Evolutionary conservation across 2,329 filamentous ascomycete genomes (phyloP), one percentile per base, ranked within the genome.

Genomic region (Pseudopyricularia javanii): DNA sequence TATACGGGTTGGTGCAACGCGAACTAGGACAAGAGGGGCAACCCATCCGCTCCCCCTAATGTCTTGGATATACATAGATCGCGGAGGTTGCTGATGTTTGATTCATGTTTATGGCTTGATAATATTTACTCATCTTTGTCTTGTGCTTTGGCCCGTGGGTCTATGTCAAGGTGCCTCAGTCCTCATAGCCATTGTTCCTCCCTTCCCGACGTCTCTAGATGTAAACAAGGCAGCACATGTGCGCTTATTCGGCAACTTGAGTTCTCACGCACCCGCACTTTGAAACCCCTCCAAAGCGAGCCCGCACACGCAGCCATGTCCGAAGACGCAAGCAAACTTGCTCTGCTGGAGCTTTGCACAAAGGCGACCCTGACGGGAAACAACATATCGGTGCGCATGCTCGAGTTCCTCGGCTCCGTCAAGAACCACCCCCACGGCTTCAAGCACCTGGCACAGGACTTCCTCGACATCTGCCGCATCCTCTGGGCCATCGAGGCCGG

Each of bases 401-500:
- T 84, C 40, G 81, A 85, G 62, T 84, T 82, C 56, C 70, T 83
- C 22, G 78, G 75, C 53, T 73, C 75, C 4, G 72, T 74, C 54
- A 80, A 78, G 59, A 67, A 74, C 34, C 71, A 75, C 34, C 75
- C 76, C 0, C 67, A 74, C 51, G 76, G 78, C 32, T 79, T 84
- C 63, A 74, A 78, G 54, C 68, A 72, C 26, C 72, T 87, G 20
- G 81, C 83, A 9, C 74, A 76, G 56, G 80, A 83, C 57, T 85
- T 86, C 60, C 74, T 88, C 54, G 82, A 86, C 53, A 78, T 80
- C 5, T 83, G 79, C 62, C 76, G 81, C 52, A 77, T 82, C 43
- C 70, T 87, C 43, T 85, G 82, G 72, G 77, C 79, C n/a, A 81
- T 86, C 56, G 82, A 86, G 64, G 76, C 79, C 22, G 83, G 83